Base-by-base conservation (phyloP, 495 filamentous ascomycete species). In the Penicillium subrubescens region DNA sequence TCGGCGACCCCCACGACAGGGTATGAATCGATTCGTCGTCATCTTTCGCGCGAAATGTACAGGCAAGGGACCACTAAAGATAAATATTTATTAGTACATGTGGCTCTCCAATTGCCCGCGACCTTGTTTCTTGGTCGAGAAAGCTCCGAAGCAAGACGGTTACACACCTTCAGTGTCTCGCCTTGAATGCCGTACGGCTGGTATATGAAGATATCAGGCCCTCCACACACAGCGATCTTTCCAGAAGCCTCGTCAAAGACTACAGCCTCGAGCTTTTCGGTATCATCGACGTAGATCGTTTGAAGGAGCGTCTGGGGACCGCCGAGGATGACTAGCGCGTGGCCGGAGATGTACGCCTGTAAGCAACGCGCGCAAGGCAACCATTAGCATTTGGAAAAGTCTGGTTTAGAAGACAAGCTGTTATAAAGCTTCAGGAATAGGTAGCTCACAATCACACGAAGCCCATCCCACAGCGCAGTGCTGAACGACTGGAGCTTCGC, bases 261-360 rank as follows among this genome's bases (percentile, higher is more conserved):
- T 29, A 96, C 84, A 12, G 90, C 88, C 51, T 93, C 85, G 41
- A 98, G 84, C 6, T 79, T 79, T 8, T 85, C 80, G 41, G 87
- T 83, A 73, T 93, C 89, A 66, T 95, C 89, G 71, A 93, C 86
- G 79, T 97, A 97, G 62, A 93, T 91, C 0, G 94, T 97, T 78
- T 98, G 94, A 35, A 97, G 81, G 68, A 96, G 84, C 59, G 86
- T 82, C 71, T 91, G 82, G 63, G 92, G 86, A 57, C 86, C 87
- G 76, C 84, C 83, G 71, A 97, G 89, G 71, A 98, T 88, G 53
- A 93, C 85, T 63, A 98, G 84, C 62, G 92, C 90, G 75, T 89
- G 90, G 64, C 95, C 94, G 62, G 91, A 93, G 62, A 97, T 90
- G 76, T 97, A 99, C 63, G 86, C 87, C 92, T 96, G 70, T 52